These are phyloP conservation scores for Neoconidiobolus thromboides DNA, from an alignment of 371 early-diverging fungal genomes.

Conservation along the genomic window DNA sequence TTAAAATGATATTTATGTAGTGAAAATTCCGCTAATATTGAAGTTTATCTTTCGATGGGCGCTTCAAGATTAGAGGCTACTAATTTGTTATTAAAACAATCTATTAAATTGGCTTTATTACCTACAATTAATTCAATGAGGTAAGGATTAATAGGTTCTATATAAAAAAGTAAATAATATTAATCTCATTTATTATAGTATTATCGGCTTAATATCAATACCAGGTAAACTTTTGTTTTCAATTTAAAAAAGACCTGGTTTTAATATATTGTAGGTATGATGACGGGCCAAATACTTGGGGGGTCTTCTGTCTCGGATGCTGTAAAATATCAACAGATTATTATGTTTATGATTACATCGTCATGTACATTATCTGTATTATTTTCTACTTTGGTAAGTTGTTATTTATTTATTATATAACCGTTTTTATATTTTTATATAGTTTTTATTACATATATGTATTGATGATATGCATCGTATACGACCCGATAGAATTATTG, in stretches of 20 bases:
- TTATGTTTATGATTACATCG: slow-evolving; percentile 13
- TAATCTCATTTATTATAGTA: slow-evolving; percentile 5
- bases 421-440: background rate
- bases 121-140: slow-evolving; percentile 70
- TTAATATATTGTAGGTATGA: slow-evolving; percentile 7
- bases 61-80: slow-evolving; percentile 75
- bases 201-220: slow-evolving; percentile 12
- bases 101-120: slow-evolving; percentile 53
- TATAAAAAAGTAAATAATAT: background rate
- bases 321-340: slow-evolving; percentile 12
- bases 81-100: slow-evolving; percentile 43
- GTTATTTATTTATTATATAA: background rate
- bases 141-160: slow-evolving; percentile 5
- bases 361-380: slow-evolving; percentile 6
- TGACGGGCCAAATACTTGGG: slow-evolving; percentile 12
- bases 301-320: slow-evolving; percentile 10
- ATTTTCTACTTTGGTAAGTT: background rate
- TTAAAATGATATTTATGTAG: slow-evolving; percentile 8
- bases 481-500: background rate
- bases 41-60: slow-evolving; percentile 56
- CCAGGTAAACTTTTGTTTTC: slow-evolving; percentile 7
- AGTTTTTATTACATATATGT: background rate
- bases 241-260: background rate
- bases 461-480: background rate
- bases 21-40: slow-evolving; percentile 49